Base-by-base conservation (phyloP, 2,329 filamentous ascomycete genomes). In the Immersiporthe knoxdaviesiana region DNA sequence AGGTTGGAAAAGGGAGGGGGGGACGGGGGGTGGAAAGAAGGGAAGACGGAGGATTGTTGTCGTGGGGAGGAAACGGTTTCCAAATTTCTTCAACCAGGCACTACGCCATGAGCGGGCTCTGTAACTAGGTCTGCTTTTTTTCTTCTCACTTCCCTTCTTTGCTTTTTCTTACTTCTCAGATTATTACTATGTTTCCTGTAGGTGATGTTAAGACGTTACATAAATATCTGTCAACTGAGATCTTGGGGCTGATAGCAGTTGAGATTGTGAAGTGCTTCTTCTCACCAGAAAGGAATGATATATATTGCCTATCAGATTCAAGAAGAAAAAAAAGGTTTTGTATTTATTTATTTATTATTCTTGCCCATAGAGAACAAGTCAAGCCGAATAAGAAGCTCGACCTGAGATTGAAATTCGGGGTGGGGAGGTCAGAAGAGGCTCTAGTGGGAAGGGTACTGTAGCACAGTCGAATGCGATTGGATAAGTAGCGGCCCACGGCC, bases 61-160 rank as follows among this genome's bases (percentile, higher is more conserved):
- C 54, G 10, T 37, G 56, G 18, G 56, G 32, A 5, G 56, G 6
- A 12, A 56, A n/a, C 5, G n/a, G n/a, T 12, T 59, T 59, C 32
- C 56, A 59, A 21, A 59, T n/a, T 44, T 47, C 44, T 59, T 59
- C 56, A 59, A 24, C 30, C 18, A 59, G 32, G 18, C 56, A 37
- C 4, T n/a, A 5, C 21, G 56, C 56, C 56, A 14, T 21, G 8
- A 59, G 18, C 32, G 56, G 56, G 27, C 30, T 37, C 32, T 59
- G 56, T 59, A 59, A 21, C 56, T 37, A 59, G 30, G 18, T 59
- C 56, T 59, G 56, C 56, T 18, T 54, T 27, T 27, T 30, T 14
- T 54, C 47, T 52, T 52, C n/a, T 52, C n/a, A n/a, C n/a, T 52
- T 52, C 8, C 35, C 47, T 52, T 52, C 10, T 52, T 27, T 14